Conservation (phyloP, 1,284 basidiomycete genomes). For the Rhodotorula sp. region DNA sequence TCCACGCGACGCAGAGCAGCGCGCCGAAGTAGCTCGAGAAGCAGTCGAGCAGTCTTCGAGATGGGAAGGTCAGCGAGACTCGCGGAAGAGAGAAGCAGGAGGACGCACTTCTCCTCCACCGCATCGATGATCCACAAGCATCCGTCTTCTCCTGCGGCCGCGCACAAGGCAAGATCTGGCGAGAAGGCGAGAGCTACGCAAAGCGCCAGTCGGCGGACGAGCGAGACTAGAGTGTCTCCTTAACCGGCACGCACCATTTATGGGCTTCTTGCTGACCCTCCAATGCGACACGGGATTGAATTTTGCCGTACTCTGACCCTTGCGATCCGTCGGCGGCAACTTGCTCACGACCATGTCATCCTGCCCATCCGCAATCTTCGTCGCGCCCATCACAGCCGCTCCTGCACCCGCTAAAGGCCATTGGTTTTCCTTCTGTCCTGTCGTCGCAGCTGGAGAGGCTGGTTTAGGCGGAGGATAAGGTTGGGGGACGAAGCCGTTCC, state of each 20-base stretch:
- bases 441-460: neutral
- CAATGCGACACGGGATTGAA: slow-evolving; percentile 73
- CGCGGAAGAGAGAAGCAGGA: neutral
- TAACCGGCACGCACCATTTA: slow-evolving; percentile 65
- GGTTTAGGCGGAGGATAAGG: neutral
- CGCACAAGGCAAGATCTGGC: slow-evolving; percentile 81
- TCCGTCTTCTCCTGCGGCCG: slow-evolving; percentile 83
- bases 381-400: neutral
- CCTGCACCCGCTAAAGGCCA: slow-evolving; percentile 5
- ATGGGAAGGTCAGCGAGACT: neutral
- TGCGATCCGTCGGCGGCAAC: slow-evolving; percentile 59
- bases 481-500: slow-evolving; percentile 22
- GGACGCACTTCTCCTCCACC: slow-evolving; percentile 70
- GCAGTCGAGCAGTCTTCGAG: slow-evolving; percentile 71
- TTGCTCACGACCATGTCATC: slow-evolving; percentile 70
- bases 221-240: slow-evolving; percentile 9
- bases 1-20: slow-evolving; percentile 86
- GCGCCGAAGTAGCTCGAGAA: slow-evolving; percentile 90
- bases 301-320: slow-evolving; percentile 60
- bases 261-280: slow-evolving; percentile 56
- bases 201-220: too few species aligned
- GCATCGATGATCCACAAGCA: slow-evolving; percentile 82
- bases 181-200: slow-evolving; percentile 78
- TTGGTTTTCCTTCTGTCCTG: slow-evolving; percentile 15
- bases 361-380: slow-evolving; percentile 6